phyloP scores from a whole-genome alignment of 2,329 filamentous ascomycete genomes.

The Aureobasidium sp. region DNA sequence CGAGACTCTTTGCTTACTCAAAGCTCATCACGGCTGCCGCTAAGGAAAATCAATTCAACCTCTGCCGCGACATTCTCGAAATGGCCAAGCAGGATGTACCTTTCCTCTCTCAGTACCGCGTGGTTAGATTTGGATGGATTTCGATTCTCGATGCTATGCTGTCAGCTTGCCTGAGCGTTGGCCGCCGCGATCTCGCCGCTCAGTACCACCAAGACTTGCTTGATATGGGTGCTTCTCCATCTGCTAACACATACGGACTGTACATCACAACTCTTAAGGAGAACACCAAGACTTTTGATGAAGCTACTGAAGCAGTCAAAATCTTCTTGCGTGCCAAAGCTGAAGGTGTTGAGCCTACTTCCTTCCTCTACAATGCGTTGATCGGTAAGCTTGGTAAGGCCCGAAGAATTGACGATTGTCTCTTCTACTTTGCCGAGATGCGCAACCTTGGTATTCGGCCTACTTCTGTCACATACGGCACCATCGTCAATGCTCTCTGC shows the following conservation, averaged over 20 bases:
- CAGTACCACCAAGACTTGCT: slow-evolving; percentile 87
- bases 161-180: slow-evolving; percentile 76
- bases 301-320: slow-evolving; percentile 91
- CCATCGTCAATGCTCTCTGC: slow-evolving; percentile 94
- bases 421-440: slow-evolving; percentile 99
- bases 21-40: slow-evolving; percentile 92
- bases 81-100: slow-evolving; percentile 89
- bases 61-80: slow-evolving; percentile 77
- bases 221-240: slow-evolving; percentile 82
- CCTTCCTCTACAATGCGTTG: slow-evolving; percentile 94
- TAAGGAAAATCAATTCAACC: slow-evolving; percentile 70
- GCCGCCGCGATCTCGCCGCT: slow-evolving; percentile 71
- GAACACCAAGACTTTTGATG: slow-evolving; percentile 93
- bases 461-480: slow-evolving; percentile 95
- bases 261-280: slow-evolving; percentile 99
- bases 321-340: slow-evolving; percentile 91
- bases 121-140: slow-evolving; percentile 91
- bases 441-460: slow-evolving; percentile 84
- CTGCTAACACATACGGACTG: slow-evolving; percentile 93
- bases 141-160: slow-evolving; percentile 96
- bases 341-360: slow-evolving; percentile 91
- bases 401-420: slow-evolving; percentile 91
- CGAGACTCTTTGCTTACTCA: slow-evolving; percentile 91
- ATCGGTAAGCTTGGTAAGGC: slow-evolving; percentile 98
- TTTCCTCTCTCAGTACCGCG: slow-evolving; percentile 70